Evolutionary conservation across 306 rosid species (phyloP).

Genomic region (Pueraria montana): DNA sequence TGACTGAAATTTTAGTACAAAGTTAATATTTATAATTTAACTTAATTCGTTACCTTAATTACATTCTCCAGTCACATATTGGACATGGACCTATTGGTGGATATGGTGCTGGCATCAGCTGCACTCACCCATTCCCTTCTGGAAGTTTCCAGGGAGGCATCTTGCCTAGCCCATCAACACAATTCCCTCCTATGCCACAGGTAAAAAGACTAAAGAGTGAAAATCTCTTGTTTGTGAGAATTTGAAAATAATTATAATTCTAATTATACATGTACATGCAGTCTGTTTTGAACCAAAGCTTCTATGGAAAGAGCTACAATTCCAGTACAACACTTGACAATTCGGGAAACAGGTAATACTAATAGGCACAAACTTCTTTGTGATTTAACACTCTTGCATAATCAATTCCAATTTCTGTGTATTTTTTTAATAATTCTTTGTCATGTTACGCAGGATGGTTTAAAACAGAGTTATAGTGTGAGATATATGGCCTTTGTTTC

Average conservation of each 20-base stretch:
- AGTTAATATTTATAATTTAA: not conserved
- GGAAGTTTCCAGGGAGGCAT: conserved; percentile 15
- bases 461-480: conserved; percentile 63
- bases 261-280: conserved; percentile 12
- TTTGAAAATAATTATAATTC: not conserved
- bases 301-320: conserved; percentile 72
- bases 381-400: not conserved
- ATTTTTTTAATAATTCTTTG: not conserved
- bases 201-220: conserved; percentile 58
- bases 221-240: conserved; percentile 2
- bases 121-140: too few relatives aligned
- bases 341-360: conserved; percentile 75
- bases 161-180: conserved; percentile 57
- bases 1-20: not conserved
- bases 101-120: too few relatives aligned
- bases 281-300: conserved; percentile 67
- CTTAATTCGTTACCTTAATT: conserved; percentile 18
- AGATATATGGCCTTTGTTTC: conserved; percentile 38
- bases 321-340: conserved; percentile 59
- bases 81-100: too few relatives aligned
- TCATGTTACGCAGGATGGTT: conserved; percentile 48
- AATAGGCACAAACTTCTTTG: conserved; percentile 38
- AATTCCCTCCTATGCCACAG: conserved; percentile 69
- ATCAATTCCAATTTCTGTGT: conserved; percentile 3
- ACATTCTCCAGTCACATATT: too few relatives aligned